Conservation (phyloP, 2,329 filamentous ascomycete species). For the Fonsecaea erecta region DNA sequence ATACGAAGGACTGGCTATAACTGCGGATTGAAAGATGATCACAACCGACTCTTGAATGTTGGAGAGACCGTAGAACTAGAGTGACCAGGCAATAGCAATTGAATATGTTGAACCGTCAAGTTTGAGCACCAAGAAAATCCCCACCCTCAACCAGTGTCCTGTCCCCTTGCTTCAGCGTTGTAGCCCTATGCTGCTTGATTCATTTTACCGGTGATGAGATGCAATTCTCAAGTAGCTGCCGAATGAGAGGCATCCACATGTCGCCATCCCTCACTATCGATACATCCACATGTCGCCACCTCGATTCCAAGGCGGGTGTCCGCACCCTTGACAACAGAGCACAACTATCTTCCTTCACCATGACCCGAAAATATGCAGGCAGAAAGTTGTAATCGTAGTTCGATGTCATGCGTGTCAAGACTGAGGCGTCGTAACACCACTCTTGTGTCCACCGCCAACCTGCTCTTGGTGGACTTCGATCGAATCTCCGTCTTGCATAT, state of each 20-base stretch:
- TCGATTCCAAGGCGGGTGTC: neutral
- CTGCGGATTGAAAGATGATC: neutral
- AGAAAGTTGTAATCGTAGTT: neutral
- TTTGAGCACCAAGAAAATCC: neutral
- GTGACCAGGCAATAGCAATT: neutral
- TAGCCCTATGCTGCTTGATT: neutral
- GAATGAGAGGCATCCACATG: neutral
- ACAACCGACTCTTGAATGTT: too few species aligned
- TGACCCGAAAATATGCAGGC: neutral
- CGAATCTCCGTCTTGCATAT: constrained; percentile 95
- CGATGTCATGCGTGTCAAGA: neutral
- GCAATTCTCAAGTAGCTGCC: neutral
- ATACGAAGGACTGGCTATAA: neutral
- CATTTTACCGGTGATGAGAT: neutral
- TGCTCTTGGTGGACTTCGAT: constrained; percentile 98
- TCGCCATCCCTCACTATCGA: neutral
- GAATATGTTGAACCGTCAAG: neutral
- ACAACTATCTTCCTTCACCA: neutral
- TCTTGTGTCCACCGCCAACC: constrained; percentile 70
- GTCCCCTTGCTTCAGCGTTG: neutral
- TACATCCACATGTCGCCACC: neutral
- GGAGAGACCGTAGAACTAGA: neutral
- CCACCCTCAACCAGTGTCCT: neutral
- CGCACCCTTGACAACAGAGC: neutral
- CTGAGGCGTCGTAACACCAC: neutral